Base-by-base conservation (phyloP, 306 rosid species). In the Abrus pulchellus region DNA sequence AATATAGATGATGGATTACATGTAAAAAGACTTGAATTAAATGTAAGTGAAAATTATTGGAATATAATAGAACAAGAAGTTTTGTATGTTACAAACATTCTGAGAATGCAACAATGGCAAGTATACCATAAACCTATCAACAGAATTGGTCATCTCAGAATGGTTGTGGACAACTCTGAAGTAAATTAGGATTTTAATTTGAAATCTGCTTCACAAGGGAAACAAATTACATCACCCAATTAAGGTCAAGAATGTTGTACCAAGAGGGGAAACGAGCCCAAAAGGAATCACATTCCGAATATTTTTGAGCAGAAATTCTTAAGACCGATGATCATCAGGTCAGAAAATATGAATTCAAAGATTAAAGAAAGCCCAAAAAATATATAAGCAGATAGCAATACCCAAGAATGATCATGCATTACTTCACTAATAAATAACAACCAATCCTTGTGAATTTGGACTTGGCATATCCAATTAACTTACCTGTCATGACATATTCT, bases 401-500 rank as follows among this genome's bases (percentile, higher is more conserved):
- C 4, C 30, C 6, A 68, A 41, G 50, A 68, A 14, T 9, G 7
- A 1, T 54, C 50, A 34, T n/a, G 49, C 29, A 50, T 28, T 34
- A 61, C 44, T 49, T 48, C 47, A 20, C 8, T 47, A 55, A 74
- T 41, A 57, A 74, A 56, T 41, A 77, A 59, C 33, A 62, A 5
- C 74, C 12, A 74, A 78, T 41, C 27, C 40, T 36, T 48, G 28
- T 7, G 14, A 1, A 20, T 12, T 43, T 43, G 65, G 44, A 32
- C 69, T 20, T 41, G 14, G 9, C 38, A 41, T 12, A 49, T 44
- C 33, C 27, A 70, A 61, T 59, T 47, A 43, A 40, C 89, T 81
- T 81, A 93, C 97, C 97, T 1, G 97, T 93, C 97, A 93, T 93
- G 55, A 93, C 97, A 81, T 93, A 93, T 80, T 93, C 97, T 6